phyloP scores from a whole-genome alignment of 2,329 filamentous ascomycete genomes.

The Cladosporium sp. region DNA sequence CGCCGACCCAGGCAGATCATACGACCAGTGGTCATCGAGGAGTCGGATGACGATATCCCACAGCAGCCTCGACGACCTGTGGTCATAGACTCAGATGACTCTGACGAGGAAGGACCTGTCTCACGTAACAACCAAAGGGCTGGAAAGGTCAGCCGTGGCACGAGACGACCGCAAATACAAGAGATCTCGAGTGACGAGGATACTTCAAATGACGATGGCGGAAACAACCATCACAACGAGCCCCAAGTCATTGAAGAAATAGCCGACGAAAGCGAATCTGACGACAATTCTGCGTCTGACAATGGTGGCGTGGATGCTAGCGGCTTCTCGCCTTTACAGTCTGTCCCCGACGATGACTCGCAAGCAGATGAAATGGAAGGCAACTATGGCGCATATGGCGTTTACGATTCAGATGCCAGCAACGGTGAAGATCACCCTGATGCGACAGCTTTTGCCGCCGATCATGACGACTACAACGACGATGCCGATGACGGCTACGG shows the following conservation, averaged over 20 bases:
- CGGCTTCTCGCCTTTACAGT: slow-evolving; percentile 20
- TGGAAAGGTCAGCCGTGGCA: slow-evolving; percentile 8
- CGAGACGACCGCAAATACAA: slow-evolving; percentile 5
- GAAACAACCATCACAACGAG: background rate
- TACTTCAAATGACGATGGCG: background rate
- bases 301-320: slow-evolving; percentile 13
- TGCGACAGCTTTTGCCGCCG: background rate
- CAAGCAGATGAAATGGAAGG: background rate
- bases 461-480: background rate
- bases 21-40: slow-evolving; percentile 7
- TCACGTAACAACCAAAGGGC: slow-evolving; percentile 13
- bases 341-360: background rate
- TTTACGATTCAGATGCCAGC: background rate
- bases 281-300: slow-evolving; percentile 14
- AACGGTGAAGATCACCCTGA: background rate
- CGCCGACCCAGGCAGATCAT: background rate
- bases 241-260: background rate
- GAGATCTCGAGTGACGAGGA: slow-evolving; percentile 14
- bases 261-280: slow-evolving; percentile 11
- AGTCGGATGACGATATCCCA: slow-evolving; percentile 4
- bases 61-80: slow-evolving; percentile 5
- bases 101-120: slow-evolving; percentile 17
- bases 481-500: background rate
- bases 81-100: slow-evolving; percentile 12
- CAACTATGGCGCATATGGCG: background rate